Conservation (phyloP, 2,329 filamentous ascomycete species). For the Rhynchosporium graminicola region DNA sequence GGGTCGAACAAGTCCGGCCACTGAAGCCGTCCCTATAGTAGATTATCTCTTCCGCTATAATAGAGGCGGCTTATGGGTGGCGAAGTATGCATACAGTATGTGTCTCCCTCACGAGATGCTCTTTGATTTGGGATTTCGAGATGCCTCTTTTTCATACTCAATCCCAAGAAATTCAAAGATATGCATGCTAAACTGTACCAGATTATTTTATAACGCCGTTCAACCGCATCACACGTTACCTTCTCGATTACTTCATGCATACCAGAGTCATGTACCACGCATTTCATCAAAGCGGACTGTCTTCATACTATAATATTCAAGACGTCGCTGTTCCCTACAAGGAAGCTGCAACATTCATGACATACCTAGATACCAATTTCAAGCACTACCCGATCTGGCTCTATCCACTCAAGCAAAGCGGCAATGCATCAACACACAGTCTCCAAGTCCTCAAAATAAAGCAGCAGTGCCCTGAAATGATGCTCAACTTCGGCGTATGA, state of each 20-base stretch:
- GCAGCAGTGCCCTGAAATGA: slow-evolving; percentile 45
- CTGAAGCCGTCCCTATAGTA: slow-evolving; percentile 48
- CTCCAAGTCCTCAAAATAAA: slow-evolving; percentile 27
- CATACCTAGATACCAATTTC: slow-evolving; percentile 47
- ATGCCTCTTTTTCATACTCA: too few relatives aligned
- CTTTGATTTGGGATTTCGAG: too few relatives aligned
- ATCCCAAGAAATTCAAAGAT: too few relatives aligned
- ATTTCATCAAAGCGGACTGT: slow-evolving; percentile 56
- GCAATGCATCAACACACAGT: slow-evolving; percentile 27
- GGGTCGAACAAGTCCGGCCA: slow-evolving; percentile 28
- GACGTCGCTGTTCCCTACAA: slow-evolving; percentile 59
- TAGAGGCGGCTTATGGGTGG: slow-evolving; percentile 67
- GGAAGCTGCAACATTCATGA: slow-evolving; percentile 50
- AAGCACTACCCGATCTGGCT: slow-evolving; percentile 50
- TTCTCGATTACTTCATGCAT: slow-evolving; percentile 61
- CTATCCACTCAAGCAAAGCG: slow-evolving; percentile 49
- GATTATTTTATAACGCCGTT: slow-evolving; percentile 60
- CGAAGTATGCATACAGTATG: slow-evolving; percentile 55
- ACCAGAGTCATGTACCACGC: slow-evolving; percentile 63
- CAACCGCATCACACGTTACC: slow-evolving; percentile 56
- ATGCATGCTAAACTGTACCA: too few relatives aligned
- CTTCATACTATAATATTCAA: slow-evolving; percentile 60
- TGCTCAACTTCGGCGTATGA: slow-evolving; percentile 74
- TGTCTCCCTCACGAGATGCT: too few relatives aligned
- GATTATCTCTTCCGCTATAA: slow-evolving; percentile 65